These are phyloP conservation scores for thale cress (Arabidopsis thaliana) DNA, from an alignment of 345 rosid genomes.

Conservation along the genomic window TAIR10.1 NC_003076.8:17654501-17655000, in stretches of 20 bases:
- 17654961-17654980: background rate
- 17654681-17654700: constrained; percentile 45
- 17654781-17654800: background rate
- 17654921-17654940: background rate
- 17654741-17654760: constrained; percentile 41
- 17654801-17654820: background rate
- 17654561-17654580: constrained; percentile 12
- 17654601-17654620: constrained; percentile 12
- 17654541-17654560: background rate
- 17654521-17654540: constrained; percentile 33
- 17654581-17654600: constrained; percentile 16
- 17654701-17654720: constrained; percentile 41
- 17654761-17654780: background rate
- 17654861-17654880: background rate
- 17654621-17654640: background rate
- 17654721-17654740: constrained; percentile 35
- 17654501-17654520: constrained; percentile 6
- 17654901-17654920: background rate
- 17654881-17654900: background rate
- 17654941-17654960: background rate
- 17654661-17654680: constrained; percentile 25
- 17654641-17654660: background rate
- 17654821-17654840: background rate
- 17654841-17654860: background rate
- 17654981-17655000: constrained; percentile 40